Percentiles rank a stretch among this genome's conserved stretches.
phyloP scores from a whole-genome alignment of 108 stramenopile species.

The Aurantiochytrium sp. region DNA sequence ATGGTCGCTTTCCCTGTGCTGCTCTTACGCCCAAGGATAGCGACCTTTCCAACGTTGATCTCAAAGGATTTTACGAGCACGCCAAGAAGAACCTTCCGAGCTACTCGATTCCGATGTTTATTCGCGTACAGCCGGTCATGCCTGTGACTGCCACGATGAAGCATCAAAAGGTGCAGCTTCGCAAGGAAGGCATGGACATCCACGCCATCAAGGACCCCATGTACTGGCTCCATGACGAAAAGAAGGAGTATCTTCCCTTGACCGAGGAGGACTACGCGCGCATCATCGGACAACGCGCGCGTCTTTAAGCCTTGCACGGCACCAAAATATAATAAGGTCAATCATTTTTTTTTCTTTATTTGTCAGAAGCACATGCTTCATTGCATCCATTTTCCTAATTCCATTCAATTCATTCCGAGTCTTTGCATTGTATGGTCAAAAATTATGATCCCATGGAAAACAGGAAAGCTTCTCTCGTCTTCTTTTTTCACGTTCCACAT shows the following conservation, averaged over 20 bases:
- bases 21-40: not conserved
- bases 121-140: slow-evolving; percentile 25
- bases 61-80: not conserved
- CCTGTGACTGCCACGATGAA: slow-evolving; percentile 42
- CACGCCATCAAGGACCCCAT: not conserved
- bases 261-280: not conserved
- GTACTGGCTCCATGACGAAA: not conserved
- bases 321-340: no score
- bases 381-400: no score
- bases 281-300: not conserved
- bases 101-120: slow-evolving; percentile 38
- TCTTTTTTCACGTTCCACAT: no score
- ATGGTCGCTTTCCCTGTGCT: slow-evolving; percentile 34
- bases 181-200: slow-evolving; percentile 17
- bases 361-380: no score
- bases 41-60: not conserved
- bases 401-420: no score
- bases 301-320: not conserved
- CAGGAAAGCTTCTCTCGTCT: no score
- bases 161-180: slow-evolving; percentile 39
- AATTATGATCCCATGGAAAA: no score
- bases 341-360: no score
- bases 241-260: not conserved
- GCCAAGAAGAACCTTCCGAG: slow-evolving; percentile 17
- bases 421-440: no score